A percentile compares a stretch with the other conserved stretches of the same genome.
Conservation (phyloP, 306 rosid genomes). For the Cucumis hystrix region DNA sequence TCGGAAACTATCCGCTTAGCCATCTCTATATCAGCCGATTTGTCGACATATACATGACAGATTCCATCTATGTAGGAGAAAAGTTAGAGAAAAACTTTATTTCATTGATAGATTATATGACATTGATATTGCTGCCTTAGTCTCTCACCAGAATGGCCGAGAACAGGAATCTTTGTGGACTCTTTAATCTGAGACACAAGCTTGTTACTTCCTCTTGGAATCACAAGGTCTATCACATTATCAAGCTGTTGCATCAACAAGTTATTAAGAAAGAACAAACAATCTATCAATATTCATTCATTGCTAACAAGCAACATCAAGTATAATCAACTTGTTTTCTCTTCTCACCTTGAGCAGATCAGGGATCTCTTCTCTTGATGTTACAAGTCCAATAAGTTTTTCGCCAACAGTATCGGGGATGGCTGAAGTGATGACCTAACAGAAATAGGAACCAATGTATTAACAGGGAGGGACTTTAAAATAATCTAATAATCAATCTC, state of each 20-base stretch:
- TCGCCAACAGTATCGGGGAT: conserved; percentile 54
- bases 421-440: conserved; percentile 62
- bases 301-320: neutral
- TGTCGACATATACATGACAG: conserved; percentile 77
- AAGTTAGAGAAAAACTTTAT: neutral
- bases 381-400: conserved; percentile 75
- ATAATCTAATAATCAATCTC: neutral
- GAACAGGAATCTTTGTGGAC: conserved; percentile 86
- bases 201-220: conserved; percentile 87
- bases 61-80: conserved; percentile 54
- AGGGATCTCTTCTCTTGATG: conserved; percentile 77
- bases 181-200: conserved; percentile 88
- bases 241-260: conserved; percentile 48
- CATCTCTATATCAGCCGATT: conserved; percentile 59
- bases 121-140: neutral
- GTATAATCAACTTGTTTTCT: neutral
- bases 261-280: conserved; percentile 13
- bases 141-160: conserved; percentile 75
- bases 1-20: conserved; percentile 66
- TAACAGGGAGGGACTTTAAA: neutral
- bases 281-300: neutral
- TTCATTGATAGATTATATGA: neutral
- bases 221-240: conserved; percentile 88
- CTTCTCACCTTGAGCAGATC: conserved; percentile 72
- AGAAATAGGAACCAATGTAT: neutral